Evolutionary conservation across 352 stramenopile species (phyloP), one percentile per base, ranked within the genome.

Genomic region (Phytophthora constricta): DNA sequence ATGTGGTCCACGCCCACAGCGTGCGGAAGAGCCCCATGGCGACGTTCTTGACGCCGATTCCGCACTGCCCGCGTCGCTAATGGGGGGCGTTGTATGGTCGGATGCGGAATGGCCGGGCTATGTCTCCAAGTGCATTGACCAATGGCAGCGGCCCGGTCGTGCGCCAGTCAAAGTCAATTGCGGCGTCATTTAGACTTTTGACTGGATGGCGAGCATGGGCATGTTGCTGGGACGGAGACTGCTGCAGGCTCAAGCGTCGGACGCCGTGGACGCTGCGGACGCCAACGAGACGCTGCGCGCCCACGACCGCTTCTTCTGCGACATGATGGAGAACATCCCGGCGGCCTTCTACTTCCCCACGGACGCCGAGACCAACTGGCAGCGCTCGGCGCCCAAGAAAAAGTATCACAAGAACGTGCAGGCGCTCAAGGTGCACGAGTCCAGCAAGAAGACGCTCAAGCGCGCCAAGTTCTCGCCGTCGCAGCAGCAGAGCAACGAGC

Each of bases 331-430:
- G 65, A 79, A 80, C 53, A 93, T 92, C 52, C 86, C 86, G 27
- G 70, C 79, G 56, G 76, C 87, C 26, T 89, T 86, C 55, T 93
- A 93, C 76, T 90, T 93, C 65, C 83, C 83, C 11, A 91, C 82
- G 20, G 86, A 93, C 55, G 80, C 82, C 17, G 83, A 93, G 58
- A 73, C 84, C 27, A 93, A 92, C 70, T 93, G 83, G 78, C 76
- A 80, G 50, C 82, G 87, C 60, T 89, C 80, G 37, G 70, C 79
- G 17, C 84, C 84, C 50, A 86, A 87, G 58, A 93, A 93, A 64
- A n/a, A n/a, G n/a, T 92, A 92, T 63, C 83, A 91, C 74, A 86
- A 88, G 80, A 78, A 89, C 43, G 76, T 89, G 46, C 65, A 82
- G 58, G 83, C 79, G 39, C 68, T 77, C 23, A 87, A 79, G 67